Conservation (phyloP, 2,329 filamentous ascomycete species). For the Dactylellina drechsleri region DNA sequence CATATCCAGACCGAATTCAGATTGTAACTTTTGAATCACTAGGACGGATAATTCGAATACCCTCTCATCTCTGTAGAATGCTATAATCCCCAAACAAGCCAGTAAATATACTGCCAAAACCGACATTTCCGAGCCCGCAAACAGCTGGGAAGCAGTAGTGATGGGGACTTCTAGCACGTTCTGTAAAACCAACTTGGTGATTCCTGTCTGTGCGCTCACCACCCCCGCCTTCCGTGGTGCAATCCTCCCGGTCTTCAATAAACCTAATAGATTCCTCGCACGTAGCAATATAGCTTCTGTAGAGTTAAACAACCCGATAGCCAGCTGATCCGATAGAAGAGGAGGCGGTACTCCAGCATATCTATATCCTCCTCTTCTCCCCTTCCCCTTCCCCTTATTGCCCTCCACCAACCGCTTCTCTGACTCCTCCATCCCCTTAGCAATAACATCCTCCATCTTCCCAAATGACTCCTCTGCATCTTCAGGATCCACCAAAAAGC, state of each 20-base stretch:
- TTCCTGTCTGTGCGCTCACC: conserved; percentile 21
- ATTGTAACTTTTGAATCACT: conserved; percentile 14
- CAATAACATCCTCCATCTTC: conserved; percentile 40
- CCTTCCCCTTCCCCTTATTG: neutral
- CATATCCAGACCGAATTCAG: conserved; percentile 18
- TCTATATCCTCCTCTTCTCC: neutral
- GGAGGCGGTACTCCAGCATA: neutral
- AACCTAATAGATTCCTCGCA: conserved; percentile 29
- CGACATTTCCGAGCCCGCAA: conserved; percentile 10
- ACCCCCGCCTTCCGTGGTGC: conserved; percentile 44
- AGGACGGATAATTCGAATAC: conserved; percentile 24
- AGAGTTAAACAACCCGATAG: conserved; percentile 28
- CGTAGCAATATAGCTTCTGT: conserved; percentile 32
- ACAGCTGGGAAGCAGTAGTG: conserved; percentile 1
- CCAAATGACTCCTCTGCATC: conserved; percentile 45
- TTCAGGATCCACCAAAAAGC: conserved; percentile 49
- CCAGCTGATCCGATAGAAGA: conserved; percentile 16
- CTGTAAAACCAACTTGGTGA: conserved; percentile 29
- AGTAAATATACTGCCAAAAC: conserved; percentile 17
- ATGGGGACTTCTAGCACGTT: conserved; percentile 35
- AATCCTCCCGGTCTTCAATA: conserved; percentile 39
- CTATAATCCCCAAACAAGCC: conserved; percentile 26
- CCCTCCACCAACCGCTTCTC: neutral
- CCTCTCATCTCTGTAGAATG: conserved; percentile 37
- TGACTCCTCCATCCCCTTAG: conserved; percentile 26